Percentiles rank a stretch among this genome's conserved stretches.
These are phyloP conservation scores for Diospyros lotus DNA, from an alignment of 148 eudicot species.

Conservation along the genomic window DNA sequence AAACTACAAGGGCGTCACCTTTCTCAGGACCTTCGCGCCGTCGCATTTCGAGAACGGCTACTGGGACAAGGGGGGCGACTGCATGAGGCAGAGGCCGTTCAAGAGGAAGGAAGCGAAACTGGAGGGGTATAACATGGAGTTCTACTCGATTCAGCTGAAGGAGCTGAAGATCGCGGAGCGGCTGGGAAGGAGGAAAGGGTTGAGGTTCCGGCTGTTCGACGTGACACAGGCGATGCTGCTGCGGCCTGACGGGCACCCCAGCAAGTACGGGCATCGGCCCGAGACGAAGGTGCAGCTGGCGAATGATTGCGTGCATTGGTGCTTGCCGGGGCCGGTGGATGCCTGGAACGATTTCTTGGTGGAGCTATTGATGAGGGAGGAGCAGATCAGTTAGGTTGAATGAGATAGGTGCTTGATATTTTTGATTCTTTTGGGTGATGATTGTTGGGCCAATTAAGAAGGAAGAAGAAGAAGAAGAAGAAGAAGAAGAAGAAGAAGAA, in stretches of 20 bases:
- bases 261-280: slow-evolving; percentile 49
- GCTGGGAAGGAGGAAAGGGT: slow-evolving; percentile 36
- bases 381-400: neutral
- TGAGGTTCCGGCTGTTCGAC: slow-evolving; percentile 37
- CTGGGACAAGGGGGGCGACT: slow-evolving; percentile 13
- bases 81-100: slow-evolving; percentile 15
- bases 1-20: slow-evolving; percentile 3
- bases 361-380: slow-evolving; percentile 39
- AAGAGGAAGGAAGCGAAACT: slow-evolving; percentile 23
- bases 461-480: neutral
- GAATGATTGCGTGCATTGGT: slow-evolving; percentile 72
- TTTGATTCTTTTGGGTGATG: neutral
- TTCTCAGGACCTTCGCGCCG: slow-evolving; percentile 11
- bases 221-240: slow-evolving; percentile 47
- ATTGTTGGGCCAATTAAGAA: neutral
- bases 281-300: slow-evolving; percentile 26
- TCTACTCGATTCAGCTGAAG: slow-evolving; percentile 35
- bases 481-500: too few species aligned
- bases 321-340: slow-evolving; percentile 65
- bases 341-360: slow-evolving; percentile 59
- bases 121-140: slow-evolving; percentile 36
- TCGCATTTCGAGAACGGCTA: slow-evolving; percentile 11
- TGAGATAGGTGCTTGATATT: neutral
- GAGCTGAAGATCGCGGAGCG: slow-evolving; percentile 37
- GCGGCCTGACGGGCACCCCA: slow-evolving; percentile 71